Evolutionary conservation across 768 basidiomycete genomes (phyloP), one percentile per base, ranked within the genome.

Genomic region (Pisolithus tinctorius): DNA sequence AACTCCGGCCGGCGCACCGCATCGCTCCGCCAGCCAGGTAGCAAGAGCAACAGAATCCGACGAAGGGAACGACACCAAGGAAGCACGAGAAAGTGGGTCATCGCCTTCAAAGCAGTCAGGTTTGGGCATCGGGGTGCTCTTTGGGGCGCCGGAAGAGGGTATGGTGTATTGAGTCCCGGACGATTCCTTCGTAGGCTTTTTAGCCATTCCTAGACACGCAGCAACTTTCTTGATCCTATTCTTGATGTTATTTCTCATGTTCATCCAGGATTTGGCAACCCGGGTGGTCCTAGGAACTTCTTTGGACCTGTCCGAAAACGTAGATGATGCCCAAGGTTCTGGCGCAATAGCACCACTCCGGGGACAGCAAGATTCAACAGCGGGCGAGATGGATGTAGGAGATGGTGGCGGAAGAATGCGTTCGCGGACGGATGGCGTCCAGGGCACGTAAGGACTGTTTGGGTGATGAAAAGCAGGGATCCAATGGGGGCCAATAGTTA

Each of bases 361-460:
- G 39, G 70, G 67, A 44, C 56, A 63, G 8, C 61, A 63, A 31
- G 65, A 64, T 30, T 69, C 68, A 34, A 65, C 71, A 67, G 57
- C 63, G 36, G 64, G 73, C 47, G 66, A 69, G 58, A 37, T 61
- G 63, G 54, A 59, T 31, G 52, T 45, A 62, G 75, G 60, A 56
- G 65, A 65, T 42, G 58, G 54, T 17, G 75, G 76, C 48, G 56
- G 72, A 52, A 70, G 71, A 57, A 69, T 72, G 55, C 63, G 68
- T 51, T 51, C 80, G 66, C 61, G 80, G 68, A 60, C 63, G 25
- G 71, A 63, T 27, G 68, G 61, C 5, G 69, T 58, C 78, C 76
- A 80, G 8, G 78, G 78, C 5, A 77, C 73, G 48, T 79, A 80
- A n/a, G 79, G 78, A 58, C 74, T 78, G 47, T 79, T 78, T 6